Base-by-base conservation (phyloP, 2,329 filamentous ascomycete species). In the Arthrobotrys sinensis region DNA sequence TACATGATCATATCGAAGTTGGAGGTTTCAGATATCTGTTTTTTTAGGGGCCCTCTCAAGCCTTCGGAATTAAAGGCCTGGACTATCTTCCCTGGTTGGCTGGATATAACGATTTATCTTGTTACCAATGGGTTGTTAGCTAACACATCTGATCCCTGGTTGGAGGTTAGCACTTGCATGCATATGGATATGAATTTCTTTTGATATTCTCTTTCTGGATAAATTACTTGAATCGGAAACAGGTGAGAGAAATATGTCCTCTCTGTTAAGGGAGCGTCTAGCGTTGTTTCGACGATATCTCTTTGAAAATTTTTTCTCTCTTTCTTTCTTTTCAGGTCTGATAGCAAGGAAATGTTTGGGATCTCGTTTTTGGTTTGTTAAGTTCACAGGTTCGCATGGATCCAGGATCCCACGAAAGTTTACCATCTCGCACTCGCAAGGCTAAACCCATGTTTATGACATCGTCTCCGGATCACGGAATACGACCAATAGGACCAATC, bases 221-320 rank as follows among this genome's bases (percentile, higher is more conserved):
- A 43, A n/a, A 50, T 62, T 66, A 62, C 70, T 66, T 10, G 43
- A 78, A 53, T 46, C 34, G 75, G 75, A 48, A 68, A 46, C 55
- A 36, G 52, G 28, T 32, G 12, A 10, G 75, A 72, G 75, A 77
- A 66, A 77, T 50, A 28, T 16, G 21, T 60, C 60, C 62, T 78
- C 38, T 7, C 5, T 21, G 34, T 50, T 52, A 19, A 67, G 66
- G 60, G 53, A 63, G 34, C n/a, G 21, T 50, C 40, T 48, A 45
- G 40, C 36, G 32, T 73, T 34, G 38, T 76, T 65, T 69, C 52
- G 52, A 36, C n/a, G 11, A 24, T 21, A 4, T 57, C 16, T 14
- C 28, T 32, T 32, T 55, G 24, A 10, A 52, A 50, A 46, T 52
- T 36, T 38, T 46, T 57, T 57, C 10, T 57, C 36, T 34, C 10